Conservation (phyloP, 2,329 filamentous ascomycete species). For the Knufia fluminis region DNA sequence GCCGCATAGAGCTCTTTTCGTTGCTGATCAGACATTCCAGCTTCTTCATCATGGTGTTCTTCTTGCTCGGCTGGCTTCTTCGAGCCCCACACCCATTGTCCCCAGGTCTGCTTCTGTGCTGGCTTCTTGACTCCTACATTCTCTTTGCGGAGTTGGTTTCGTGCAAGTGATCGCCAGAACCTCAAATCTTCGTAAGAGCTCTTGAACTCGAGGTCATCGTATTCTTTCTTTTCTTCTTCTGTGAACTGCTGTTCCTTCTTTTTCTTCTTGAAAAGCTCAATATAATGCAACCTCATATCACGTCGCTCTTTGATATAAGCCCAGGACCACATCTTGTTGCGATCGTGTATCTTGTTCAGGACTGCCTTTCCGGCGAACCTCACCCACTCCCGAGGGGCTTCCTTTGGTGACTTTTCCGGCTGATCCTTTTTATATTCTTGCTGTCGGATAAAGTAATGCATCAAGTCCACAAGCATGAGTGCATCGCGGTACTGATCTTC, state of each 20-base stretch:
- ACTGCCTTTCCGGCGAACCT: constrained; percentile 84
- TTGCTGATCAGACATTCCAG: constrained; percentile 88
- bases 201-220: constrained; percentile 74
- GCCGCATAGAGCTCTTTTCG: constrained; percentile 93
- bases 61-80: constrained; percentile 47
- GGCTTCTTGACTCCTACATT: constrained; percentile 76
- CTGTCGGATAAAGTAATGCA: constrained; percentile 96
- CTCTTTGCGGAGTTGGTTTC: constrained; percentile 91
- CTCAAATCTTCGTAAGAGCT: constrained; percentile 88
- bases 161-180: constrained; percentile 90
- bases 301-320: constrained; percentile 86
- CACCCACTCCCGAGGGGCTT: constrained; percentile 88
- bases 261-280: constrained; percentile 91
- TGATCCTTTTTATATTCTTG: constrained; percentile 94
- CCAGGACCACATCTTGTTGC: constrained; percentile 91
- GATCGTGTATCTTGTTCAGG: constrained; percentile 86
- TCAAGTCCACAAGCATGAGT: constrained; percentile 95
- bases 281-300: constrained; percentile 81
- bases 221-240: constrained; percentile 59
- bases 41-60: constrained; percentile 59
- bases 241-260: constrained; percentile 63
- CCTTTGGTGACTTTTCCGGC: constrained; percentile 73
- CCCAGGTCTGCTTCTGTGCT: constrained; percentile 67
- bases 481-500: constrained; percentile 96
- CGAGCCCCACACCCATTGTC: constrained; percentile 78